These are phyloP conservation scores for Euphorbia corollata DNA, from an alignment of 441 rosid species.

Conservation along the genomic window DNA sequence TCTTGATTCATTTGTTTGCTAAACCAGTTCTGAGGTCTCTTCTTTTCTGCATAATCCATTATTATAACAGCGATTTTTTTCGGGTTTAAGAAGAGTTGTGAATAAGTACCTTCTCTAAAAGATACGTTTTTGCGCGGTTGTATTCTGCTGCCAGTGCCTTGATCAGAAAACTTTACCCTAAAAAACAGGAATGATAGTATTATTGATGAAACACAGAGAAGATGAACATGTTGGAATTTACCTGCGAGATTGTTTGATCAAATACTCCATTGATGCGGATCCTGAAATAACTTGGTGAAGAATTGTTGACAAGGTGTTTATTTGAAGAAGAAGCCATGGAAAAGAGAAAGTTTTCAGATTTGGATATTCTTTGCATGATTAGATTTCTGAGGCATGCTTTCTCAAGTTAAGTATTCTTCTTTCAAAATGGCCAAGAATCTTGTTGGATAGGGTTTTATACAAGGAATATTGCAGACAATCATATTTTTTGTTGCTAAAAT, in stretches of 20 bases:
- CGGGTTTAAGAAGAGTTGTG: not conserved
- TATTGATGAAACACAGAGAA: not conserved
- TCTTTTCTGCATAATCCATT: slow-evolving; percentile 46
- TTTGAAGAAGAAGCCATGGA: slow-evolving; percentile 27
- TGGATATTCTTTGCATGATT: slow-evolving; percentile 37
- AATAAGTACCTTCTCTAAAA: slow-evolving; percentile 45
- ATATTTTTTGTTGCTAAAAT: no score
- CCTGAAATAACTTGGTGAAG: slow-evolving; percentile 4
- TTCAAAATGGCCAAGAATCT: not conserved
- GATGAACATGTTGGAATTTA: slow-evolving; percentile 5
- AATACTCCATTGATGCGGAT: slow-evolving; percentile 23
- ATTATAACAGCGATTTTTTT: not conserved
- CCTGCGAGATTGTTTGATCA: slow-evolving; percentile 35
- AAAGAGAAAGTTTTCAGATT: slow-evolving; percentile 24
- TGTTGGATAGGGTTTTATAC: no score
- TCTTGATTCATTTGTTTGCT: slow-evolving; percentile 42
- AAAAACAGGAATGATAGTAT: slow-evolving; percentile 10
- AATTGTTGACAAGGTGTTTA: slow-evolving; percentile 16
- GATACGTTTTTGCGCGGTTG: slow-evolving; percentile 32
- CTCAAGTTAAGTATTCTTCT: slow-evolving; percentile 34
- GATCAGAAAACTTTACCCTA: slow-evolving; percentile 34
- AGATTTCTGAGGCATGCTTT: slow-evolving; percentile 15
- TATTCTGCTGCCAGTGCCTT: slow-evolving; percentile 23
- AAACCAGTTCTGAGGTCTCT: slow-evolving; percentile 49
- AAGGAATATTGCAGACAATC: no score